Evolutionary conservation across 208 protist genomes (phyloP).

Genomic region (Naegleria fowleri): DNA sequence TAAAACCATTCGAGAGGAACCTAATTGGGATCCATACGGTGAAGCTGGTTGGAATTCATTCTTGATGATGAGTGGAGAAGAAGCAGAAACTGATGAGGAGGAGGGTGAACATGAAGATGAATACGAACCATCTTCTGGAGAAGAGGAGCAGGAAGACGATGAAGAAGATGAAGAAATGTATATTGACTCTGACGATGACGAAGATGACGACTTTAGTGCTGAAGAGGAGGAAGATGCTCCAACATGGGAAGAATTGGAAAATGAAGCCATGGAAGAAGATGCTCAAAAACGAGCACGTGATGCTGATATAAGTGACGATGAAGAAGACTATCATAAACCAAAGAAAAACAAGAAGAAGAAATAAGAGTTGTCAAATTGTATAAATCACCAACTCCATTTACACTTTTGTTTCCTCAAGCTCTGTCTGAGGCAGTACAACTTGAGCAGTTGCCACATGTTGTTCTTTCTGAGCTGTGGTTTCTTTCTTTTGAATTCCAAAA

Average conservation of each 20-base stretch:
- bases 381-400: too few relatives aligned
- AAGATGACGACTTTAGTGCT: conserved; percentile 33
- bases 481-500: too few relatives aligned
- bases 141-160: conserved; percentile 67
- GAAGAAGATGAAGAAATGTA: conserved; percentile 55
- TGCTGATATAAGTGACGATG: not conserved
- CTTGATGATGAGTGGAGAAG: conserved; percentile 65
- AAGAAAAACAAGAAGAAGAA: not conserved
- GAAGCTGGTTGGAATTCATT: conserved; percentile 46
- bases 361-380: not conserved
- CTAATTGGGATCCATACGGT: conserved; percentile 69
- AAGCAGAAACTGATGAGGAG: conserved; percentile 72
- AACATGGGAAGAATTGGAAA: conserved; percentile 3
- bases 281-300: not conserved
- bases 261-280: conserved; percentile 13
- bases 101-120: conserved; percentile 62
- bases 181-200: conserved; percentile 54
- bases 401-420: too few relatives aligned
- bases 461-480: too few relatives aligned
- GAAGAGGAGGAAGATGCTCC: conserved; percentile 33
- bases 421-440: too few relatives aligned
- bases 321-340: not conserved
- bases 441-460: too few relatives aligned
- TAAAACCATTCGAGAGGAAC: conserved; percentile 51
- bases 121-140: conserved; percentile 66